Conservation (phyloP, 352 stramenopile species). For the Globisporangium mamillatum region DNA sequence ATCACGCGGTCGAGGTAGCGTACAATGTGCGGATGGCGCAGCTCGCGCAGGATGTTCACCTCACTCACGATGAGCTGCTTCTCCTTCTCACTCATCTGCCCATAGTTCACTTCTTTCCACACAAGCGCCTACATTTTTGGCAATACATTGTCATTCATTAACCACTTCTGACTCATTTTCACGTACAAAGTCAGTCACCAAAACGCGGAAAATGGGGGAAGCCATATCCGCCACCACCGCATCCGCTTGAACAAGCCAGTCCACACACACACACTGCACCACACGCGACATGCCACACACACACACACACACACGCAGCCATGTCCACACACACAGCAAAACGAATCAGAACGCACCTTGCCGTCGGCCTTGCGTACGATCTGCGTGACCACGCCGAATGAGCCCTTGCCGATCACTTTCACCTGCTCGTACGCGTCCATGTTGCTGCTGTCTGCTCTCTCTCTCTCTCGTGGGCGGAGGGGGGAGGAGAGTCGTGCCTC, state of each 20-base stretch:
- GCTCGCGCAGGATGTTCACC: conserved; percentile 92
- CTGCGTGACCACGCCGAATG: conserved; percentile 90
- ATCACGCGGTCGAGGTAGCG: conserved; percentile 93
- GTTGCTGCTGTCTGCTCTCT: neutral
- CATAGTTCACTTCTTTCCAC: conserved; percentile 93
- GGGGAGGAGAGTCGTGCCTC: neutral
- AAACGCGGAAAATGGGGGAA: neutral
- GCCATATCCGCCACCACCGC: neutral
- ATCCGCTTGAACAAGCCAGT: neutral
- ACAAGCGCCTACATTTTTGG: conserved; percentile 69
- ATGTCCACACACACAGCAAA: conserved; percentile 2
- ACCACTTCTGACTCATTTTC: neutral
- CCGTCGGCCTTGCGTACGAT: conserved; percentile 87
- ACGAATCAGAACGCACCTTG: conserved; percentile 45
- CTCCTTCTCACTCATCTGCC: conserved; percentile 91
- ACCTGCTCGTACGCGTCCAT: conserved; percentile 90
- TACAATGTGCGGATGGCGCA: conserved; percentile 92
- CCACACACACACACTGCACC: neutral
- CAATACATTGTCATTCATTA: neutral
- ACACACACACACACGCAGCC: neutral
- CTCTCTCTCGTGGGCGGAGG: neutral
- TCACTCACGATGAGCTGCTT: conserved; percentile 93
- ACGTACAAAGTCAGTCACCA: neutral
- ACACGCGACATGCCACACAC: neutral
- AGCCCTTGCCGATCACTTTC: conserved; percentile 89